These are phyloP conservation scores for Cytauxzoon felis DNA, from an alignment of 169 alveolate genomes.

Conservation along the genomic window DNA sequence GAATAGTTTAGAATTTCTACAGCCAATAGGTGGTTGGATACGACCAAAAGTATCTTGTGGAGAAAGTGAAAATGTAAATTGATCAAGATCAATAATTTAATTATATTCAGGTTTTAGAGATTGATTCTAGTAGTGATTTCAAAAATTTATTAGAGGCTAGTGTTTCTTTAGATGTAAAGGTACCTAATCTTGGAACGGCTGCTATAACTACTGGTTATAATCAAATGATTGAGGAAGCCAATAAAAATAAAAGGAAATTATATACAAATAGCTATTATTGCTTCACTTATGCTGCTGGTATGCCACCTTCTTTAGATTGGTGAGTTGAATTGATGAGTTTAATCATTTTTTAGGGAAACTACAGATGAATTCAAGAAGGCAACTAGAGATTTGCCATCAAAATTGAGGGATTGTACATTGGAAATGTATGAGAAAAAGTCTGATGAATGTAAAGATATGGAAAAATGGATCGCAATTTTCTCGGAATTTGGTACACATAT, in stretches of 20 bases:
- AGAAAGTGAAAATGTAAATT: constrained; percentile 43
- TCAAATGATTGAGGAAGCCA: not conserved
- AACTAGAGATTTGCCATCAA: constrained; percentile 23
- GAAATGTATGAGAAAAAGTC: constrained; percentile 24
- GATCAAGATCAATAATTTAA: not conserved
- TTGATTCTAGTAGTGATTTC: constrained; percentile 16
- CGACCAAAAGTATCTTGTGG: constrained; percentile 63
- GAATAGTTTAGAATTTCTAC: constrained; percentile 54
- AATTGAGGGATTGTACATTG: constrained; percentile 21
- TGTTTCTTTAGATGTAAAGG: constrained; percentile 6
- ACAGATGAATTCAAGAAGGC: constrained; percentile 37
- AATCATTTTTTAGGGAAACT: constrained; percentile 18
- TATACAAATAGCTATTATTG: constrained; percentile 55
- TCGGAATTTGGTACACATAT: constrained; percentile 57
- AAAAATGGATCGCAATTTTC: constrained; percentile 57
- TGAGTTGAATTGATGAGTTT: not conserved
- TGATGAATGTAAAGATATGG: constrained; percentile 25
- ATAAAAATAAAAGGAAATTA: constrained; percentile 19
- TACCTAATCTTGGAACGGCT: constrained; percentile 28
- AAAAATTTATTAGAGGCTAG: constrained; percentile 24
- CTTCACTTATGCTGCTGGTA: constrained; percentile 65
- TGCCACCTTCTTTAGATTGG: constrained; percentile 64
- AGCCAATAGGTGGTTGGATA: constrained; percentile 68
- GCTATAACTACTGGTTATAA: constrained; percentile 18
- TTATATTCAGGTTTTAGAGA: constrained; percentile 19